phyloP scores from a whole-genome alignment of 345 rosid genomes.

The Atalantia buxifolia region DNA sequence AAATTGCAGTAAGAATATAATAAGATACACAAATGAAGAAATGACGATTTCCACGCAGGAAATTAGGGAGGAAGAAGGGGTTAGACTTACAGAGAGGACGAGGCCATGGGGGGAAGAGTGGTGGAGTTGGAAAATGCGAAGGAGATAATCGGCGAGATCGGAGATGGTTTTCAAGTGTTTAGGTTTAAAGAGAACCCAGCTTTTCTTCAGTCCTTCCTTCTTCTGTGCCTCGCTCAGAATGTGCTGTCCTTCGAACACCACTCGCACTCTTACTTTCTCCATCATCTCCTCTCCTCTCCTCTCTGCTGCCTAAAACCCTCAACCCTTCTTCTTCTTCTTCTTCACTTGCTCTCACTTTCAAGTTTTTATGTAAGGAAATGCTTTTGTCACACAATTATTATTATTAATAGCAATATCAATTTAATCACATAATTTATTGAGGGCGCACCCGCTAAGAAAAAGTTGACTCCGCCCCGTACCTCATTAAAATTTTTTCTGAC shows the following conservation, averaged over 20 bases:
- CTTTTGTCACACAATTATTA: too few species aligned
- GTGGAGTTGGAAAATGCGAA: constrained; percentile 50
- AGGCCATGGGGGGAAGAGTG: constrained; percentile 71
- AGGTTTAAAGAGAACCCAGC: constrained; percentile 85
- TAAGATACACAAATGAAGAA: too few species aligned
- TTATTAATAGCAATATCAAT: too few species aligned
- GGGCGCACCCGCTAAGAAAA: too few species aligned
- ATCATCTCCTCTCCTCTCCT: not conserved
- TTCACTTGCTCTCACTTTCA: too few species aligned
- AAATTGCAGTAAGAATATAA: not conserved
- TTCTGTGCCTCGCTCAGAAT: constrained; percentile 54
- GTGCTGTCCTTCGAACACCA: constrained; percentile 47
- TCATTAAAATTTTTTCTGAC: too few species aligned
- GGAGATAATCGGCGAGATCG: constrained; percentile 60
- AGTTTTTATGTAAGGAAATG: too few species aligned
- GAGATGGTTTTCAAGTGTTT: constrained; percentile 53
- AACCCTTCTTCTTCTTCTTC: too few species aligned
- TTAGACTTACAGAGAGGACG: constrained; percentile 56
- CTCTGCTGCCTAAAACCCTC: constrained; percentile 9
- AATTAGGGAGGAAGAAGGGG: not conserved
- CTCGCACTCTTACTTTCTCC: constrained; percentile 54
- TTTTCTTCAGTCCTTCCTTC: constrained; percentile 52
- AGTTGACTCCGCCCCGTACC: too few species aligned
- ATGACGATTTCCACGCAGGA: not conserved
- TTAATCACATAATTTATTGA: too few species aligned